These are phyloP conservation scores for Volvox reticuliferus DNA, from an alignment of 139 green algal genomes.

Conservation along the genomic window DNA sequence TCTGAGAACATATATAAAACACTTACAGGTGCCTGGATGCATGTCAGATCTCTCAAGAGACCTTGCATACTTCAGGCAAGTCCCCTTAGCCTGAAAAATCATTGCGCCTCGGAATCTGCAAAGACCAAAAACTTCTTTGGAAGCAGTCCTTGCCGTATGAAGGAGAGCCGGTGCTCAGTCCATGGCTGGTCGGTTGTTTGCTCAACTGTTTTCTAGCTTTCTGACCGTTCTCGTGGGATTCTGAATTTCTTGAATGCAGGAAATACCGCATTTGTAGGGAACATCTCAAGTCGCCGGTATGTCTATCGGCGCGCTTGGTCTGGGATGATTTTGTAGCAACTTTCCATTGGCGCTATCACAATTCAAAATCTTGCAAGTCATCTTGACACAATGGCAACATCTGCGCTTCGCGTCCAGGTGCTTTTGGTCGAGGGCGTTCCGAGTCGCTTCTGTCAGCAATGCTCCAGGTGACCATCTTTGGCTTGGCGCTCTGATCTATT, in stretches of 20 bases:
- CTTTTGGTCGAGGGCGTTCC: conserved; percentile 37
- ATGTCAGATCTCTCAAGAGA: conserved; percentile 2
- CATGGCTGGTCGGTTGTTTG: too few relatives aligned
- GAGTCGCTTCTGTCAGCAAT: conserved; percentile 40
- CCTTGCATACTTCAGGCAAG: conserved; percentile 34
- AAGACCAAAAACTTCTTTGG: too few relatives aligned
- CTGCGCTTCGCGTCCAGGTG: not conserved
- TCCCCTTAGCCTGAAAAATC: not conserved
- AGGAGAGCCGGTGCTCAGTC: too few relatives aligned
- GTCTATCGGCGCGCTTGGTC: not conserved
- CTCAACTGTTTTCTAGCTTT: too few relatives aligned
- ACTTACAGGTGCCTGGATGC: conserved; percentile 17
- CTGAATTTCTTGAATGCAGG: not conserved
- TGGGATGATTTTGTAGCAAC: too few relatives aligned
- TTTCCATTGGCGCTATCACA: too few relatives aligned
- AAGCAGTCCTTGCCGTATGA: too few relatives aligned
- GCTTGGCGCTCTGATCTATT: not conserved
- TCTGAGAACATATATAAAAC: not conserved
- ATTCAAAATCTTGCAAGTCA: too few relatives aligned
- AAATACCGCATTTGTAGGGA: conserved; percentile 43
- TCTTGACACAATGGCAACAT: too few relatives aligned
- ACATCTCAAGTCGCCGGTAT: conserved; percentile 34
- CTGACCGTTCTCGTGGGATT: too few relatives aligned
- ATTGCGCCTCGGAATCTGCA: too few relatives aligned
- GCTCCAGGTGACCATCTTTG: not conserved